phyloP scores from a whole-genome alignment of 768 basidiomycete genomes.

The Termitomyces sp. region DNA sequence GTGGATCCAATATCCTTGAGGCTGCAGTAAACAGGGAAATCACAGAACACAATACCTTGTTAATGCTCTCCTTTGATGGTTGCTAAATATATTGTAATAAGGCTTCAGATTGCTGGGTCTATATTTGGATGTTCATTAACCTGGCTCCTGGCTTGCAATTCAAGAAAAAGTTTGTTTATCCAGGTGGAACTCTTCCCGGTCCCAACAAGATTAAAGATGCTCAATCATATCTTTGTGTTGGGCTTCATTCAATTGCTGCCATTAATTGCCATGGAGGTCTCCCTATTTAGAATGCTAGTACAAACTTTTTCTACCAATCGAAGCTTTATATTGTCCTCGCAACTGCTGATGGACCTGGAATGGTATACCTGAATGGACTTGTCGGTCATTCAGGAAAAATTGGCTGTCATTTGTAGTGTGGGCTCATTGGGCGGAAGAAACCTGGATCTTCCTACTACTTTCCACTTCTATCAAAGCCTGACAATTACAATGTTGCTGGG shows the following conservation, averaged over 20 bases:
- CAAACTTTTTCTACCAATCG: too few species aligned
- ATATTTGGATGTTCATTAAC: too few species aligned
- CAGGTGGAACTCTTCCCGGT: too few species aligned
- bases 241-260: conserved; percentile 6
- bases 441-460: conserved; percentile 17
- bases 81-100: too few species aligned
- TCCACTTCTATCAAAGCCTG: conserved; percentile 15
- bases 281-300: not conserved
- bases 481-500: conserved; percentile 16
- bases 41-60: not conserved
- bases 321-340: too few species aligned
- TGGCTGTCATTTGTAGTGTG: conserved; percentile 13
- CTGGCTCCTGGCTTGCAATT: too few species aligned
- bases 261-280: not conserved
- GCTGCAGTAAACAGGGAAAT: conserved; percentile 9
- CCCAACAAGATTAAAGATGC: conserved; percentile 3
- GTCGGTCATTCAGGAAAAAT: conserved; percentile 17
- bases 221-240: too few species aligned
- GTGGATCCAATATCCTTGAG: not conserved
- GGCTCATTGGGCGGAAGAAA: conserved; percentile 18
- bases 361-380: too few species aligned
- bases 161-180: too few species aligned
- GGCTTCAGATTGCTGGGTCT: too few species aligned
- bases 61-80: not conserved
- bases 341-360: too few species aligned